Percentiles rank a stretch among this genome's conserved stretches.
Evolutionary conservation across 2,329 filamentous ascomycete species (phyloP).

Genomic region (Didymella glomerata): DNA sequence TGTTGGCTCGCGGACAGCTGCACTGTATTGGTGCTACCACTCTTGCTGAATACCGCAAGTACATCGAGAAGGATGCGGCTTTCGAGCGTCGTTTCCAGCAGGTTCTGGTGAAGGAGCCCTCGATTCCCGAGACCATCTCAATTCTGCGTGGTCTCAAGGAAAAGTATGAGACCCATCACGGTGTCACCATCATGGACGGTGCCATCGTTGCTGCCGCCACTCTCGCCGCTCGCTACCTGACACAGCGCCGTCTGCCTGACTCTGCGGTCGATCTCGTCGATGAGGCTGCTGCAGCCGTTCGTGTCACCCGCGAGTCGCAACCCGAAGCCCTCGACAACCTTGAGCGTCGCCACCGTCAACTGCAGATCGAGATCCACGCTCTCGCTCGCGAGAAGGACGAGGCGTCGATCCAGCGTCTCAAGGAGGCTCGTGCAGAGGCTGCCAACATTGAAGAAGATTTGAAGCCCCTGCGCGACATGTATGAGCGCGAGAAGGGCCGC

Average conservation of each 20-base stretch:
- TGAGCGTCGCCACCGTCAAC: constrained; percentile 86
- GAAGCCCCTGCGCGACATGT: constrained; percentile 90
- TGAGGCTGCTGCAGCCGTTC: constrained; percentile 94
- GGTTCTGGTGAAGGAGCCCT: constrained; percentile 94
- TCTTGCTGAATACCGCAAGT: constrained; percentile 94
- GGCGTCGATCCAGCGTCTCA: constrained; percentile 83
- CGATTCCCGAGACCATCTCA: constrained; percentile 88
- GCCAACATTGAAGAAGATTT: constrained; percentile 95
- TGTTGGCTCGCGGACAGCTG: constrained; percentile 94
- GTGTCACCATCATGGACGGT: constrained; percentile 93
- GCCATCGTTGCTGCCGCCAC: constrained; percentile 92
- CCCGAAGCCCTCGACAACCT: constrained; percentile 95
- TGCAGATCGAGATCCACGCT: constrained; percentile 97
- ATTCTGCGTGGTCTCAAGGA: constrained; percentile 99
- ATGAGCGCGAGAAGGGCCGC: constrained; percentile 89
- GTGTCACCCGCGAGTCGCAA: constrained; percentile 93
- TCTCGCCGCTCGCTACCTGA: constrained; percentile 91
- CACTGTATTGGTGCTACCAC: constrained; percentile 99
- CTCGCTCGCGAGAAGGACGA: constrained; percentile 94
- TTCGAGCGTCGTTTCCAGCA: constrained; percentile 99
- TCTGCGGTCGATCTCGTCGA: constrained; percentile 97
- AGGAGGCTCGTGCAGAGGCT: constrained; percentile 85
- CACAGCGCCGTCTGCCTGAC: constrained; percentile 87
- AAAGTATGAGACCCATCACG: constrained; percentile 97
- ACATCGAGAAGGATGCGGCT: constrained; percentile 97